Conservation (phyloP, 2,329 filamentous ascomycete species). For the Aspergillus sp. region DNA sequence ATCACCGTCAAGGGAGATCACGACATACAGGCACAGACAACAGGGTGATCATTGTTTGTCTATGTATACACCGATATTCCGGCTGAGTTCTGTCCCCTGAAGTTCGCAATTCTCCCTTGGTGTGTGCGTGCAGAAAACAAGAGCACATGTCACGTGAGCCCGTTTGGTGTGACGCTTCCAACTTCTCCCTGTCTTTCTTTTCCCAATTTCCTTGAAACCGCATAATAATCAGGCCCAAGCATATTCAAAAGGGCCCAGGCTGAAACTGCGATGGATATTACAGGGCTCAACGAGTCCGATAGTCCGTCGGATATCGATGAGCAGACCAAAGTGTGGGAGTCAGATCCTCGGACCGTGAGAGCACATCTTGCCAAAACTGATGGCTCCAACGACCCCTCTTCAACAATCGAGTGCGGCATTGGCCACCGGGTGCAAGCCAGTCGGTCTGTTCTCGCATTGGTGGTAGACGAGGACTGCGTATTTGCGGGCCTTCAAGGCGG, state of each 20-base stretch:
- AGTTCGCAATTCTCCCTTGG: not conserved
- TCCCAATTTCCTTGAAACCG: not conserved
- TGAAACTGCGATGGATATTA: slow-evolving; percentile 32
- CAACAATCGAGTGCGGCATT: slow-evolving; percentile 37
- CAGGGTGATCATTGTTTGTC: slow-evolving; percentile 1
- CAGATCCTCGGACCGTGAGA: slow-evolving; percentile 25
- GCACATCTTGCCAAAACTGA: slow-evolving; percentile 20
- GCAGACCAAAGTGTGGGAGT: slow-evolving; percentile 33
- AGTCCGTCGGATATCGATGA: slow-evolving; percentile 37
- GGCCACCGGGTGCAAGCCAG: slow-evolving; percentile 44
- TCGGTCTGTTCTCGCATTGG: slow-evolving; percentile 66
- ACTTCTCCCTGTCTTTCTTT: not conserved
- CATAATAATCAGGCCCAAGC: not conserved
- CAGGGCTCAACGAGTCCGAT: slow-evolving; percentile 33
- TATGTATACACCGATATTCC: not conserved
- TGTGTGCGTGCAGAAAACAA: not conserved
- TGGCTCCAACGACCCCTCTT: slow-evolving; percentile 16
- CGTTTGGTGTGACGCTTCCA: not conserved
- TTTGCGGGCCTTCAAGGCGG: slow-evolving; percentile 93
- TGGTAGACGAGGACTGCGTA: slow-evolving; percentile 75
- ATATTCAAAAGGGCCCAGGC: slow-evolving; percentile 15
- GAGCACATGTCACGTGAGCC: slow-evolving; percentile 12
- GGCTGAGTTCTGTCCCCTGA: not conserved
- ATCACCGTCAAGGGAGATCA: slow-evolving; percentile 14
- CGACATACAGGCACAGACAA: slow-evolving; percentile 6